A percentile compares a stretch with the other conserved stretches of the same genome.
These are phyloP conservation scores for Ogataea henricii DNA, from an alignment of 805 yeast species.

Conservation along the genomic window DNA sequence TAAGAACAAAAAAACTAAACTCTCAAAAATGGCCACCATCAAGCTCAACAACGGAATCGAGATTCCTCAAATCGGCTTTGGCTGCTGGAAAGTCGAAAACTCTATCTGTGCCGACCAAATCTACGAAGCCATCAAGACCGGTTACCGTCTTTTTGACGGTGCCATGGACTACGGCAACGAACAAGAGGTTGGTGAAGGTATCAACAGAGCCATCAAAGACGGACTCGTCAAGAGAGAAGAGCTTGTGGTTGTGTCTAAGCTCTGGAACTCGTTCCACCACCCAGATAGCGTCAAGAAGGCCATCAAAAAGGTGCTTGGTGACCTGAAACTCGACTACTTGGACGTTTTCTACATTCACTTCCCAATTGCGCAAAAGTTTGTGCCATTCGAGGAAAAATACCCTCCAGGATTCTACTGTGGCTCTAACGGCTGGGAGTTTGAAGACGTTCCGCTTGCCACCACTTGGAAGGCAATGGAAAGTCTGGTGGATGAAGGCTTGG, in stretches of 20 bases:
- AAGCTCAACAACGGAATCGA: slow-evolving; percentile 35
- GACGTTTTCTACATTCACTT: slow-evolving; percentile 87
- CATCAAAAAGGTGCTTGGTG: slow-evolving; percentile 62
- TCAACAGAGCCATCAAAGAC: slow-evolving; percentile 55
- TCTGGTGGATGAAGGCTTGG: slow-evolving; percentile 53
- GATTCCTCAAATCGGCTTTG: slow-evolving; percentile 58
- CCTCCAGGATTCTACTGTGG: slow-evolving; percentile 79
- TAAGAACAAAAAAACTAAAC: too few species aligned
- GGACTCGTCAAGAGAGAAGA: slow-evolving; percentile 77
- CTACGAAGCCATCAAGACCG: slow-evolving; percentile 82
- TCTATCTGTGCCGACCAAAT: slow-evolving; percentile 51
- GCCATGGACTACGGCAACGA: slow-evolving; percentile 75
- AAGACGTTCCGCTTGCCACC: slow-evolving; percentile 66
- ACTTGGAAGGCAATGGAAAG: slow-evolving; percentile 81
- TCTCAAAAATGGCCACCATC: slow-evolving; percentile 21
- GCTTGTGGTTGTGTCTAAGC: slow-evolving; percentile 74
- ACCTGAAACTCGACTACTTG: slow-evolving; percentile 73
- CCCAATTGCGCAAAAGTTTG: slow-evolving; percentile 84
- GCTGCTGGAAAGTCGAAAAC: slow-evolving; percentile 58
- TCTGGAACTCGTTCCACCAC: slow-evolving; percentile 85
- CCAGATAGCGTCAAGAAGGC: slow-evolving; percentile 72
- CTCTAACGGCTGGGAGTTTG: slow-evolving; percentile 49
- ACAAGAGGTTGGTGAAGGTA: slow-evolving; percentile 67
- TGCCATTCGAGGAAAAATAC: slow-evolving; percentile 75
- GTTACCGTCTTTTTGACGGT: slow-evolving; percentile 76